Conservation (phyloP, 768 basidiomycete species). For the Mycena rebaudengoi region DNA sequence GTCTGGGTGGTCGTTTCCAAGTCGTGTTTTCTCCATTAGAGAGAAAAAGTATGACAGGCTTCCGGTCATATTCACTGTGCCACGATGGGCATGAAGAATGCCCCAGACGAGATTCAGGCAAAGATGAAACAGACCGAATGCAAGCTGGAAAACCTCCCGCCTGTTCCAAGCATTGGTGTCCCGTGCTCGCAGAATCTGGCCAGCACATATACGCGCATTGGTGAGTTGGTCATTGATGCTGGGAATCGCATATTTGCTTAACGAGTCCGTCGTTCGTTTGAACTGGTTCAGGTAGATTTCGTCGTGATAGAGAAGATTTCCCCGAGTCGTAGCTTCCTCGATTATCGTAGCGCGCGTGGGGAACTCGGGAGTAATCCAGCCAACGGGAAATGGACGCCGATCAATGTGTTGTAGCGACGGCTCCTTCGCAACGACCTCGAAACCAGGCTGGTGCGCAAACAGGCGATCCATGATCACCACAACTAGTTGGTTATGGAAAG, state of each 20-base stretch:
- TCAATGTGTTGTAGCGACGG: neutral
- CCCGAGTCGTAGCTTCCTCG: slow-evolving; percentile 19
- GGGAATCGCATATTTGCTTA: slow-evolving; percentile 20
- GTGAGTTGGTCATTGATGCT: slow-evolving; percentile 27
- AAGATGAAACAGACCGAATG: slow-evolving; percentile 43
- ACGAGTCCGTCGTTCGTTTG: neutral
- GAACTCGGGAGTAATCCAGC: neutral
- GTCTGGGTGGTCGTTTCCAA: slow-evolving; percentile 23
- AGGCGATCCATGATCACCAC: neutral
- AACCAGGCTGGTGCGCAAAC: neutral
- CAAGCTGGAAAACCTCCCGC: slow-evolving; percentile 34
- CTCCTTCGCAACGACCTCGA: neutral
- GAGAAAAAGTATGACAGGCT: neutral
- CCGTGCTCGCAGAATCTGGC: neutral
- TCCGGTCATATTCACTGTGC: neutral
- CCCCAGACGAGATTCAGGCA: slow-evolving; percentile 42
- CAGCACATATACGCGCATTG: slow-evolving; percentile 17
- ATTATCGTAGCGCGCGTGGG: slow-evolving; percentile 19
- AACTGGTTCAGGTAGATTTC: slow-evolving; percentile 25
- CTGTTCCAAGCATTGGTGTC: slow-evolving; percentile 23
- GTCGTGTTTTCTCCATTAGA: neutral
- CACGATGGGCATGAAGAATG: neutral
- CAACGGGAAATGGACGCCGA: slow-evolving; percentile 8
- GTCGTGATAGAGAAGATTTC: slow-evolving; percentile 23
- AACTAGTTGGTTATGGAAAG: neutral